Base-by-base conservation (phyloP, 495 filamentous ascomycete species). In the Parachaetomium inaequale region DNA sequence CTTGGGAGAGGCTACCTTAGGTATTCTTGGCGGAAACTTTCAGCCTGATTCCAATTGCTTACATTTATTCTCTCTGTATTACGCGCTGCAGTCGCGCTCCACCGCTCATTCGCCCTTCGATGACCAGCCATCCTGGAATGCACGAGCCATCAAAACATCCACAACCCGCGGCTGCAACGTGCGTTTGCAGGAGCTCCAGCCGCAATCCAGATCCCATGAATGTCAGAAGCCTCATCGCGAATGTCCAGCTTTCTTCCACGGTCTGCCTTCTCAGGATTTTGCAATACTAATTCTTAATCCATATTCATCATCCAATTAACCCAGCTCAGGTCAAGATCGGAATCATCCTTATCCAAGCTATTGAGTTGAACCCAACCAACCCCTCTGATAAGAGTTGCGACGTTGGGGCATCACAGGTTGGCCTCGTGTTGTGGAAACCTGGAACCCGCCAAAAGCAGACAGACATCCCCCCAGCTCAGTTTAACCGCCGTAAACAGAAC, bases 71-170 rank as follows among this genome's bases (percentile, higher is more conserved):
- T n/a, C n/a, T n/a, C n/a, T n/a, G n/a, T n/a, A n/a, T n/a, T n/a
- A n/a, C n/a, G n/a, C n/a, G n/a, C 17, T 26, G 19, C 26, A 21
- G 32, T 53, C 59, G 52, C 59, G 59, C 42, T 62, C 59, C 40
- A 15, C 17, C 40, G 38, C 51, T 62, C 40, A 55, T 62, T 62
- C 43, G 51, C 40, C 51, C 19, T 54, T 53, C 7, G 49, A 0
- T n/a, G 26, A 34, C 49, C 59, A 42, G 32, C 43, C 54, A 40
- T 45, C 55, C 50, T 46, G 36, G 38, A 32, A 61, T 61, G 63
- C 65, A 62, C 51, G 59, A 28, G 21, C 59, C 52, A 56, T 56
- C 52, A 62, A 55, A 62, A 62, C 59, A 62, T 49, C 50, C 51
- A 61, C 58, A 45, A 25, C 17, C 36, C 38, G 21, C 47, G 10